Percentiles rank a stretch among this genome's conserved stretches.
Evolutionary conservation across 164 flowering plant species (phyloP).

Genomic region (Houttuynia cordata): DNA sequence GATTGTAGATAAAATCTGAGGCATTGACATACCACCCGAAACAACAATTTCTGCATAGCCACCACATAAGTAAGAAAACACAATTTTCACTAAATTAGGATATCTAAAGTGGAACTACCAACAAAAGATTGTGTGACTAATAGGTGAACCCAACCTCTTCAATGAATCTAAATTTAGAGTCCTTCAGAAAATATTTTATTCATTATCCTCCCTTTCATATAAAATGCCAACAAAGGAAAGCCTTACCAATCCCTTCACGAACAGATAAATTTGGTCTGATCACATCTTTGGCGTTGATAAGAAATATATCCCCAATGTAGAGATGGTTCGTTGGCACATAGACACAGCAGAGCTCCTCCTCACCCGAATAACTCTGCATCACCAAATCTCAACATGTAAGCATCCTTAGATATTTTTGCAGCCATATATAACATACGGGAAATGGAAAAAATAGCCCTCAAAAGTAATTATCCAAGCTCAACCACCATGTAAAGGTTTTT

Average conservation of each 20-base stretch:
- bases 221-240: too few relatives aligned
- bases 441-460: background rate
- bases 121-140: too few relatives aligned
- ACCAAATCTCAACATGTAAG: background rate
- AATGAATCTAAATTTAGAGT: too few relatives aligned
- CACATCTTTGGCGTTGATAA: constrained; percentile 54
- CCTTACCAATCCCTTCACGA: constrained; percentile 74
- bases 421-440: background rate
- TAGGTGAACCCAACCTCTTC: too few relatives aligned
- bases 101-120: too few relatives aligned
- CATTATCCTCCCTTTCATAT: too few relatives aligned
- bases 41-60: constrained; percentile 54
- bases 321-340: constrained; percentile 76
- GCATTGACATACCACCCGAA: constrained; percentile 82
- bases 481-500: background rate
- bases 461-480: background rate
- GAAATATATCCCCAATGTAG: constrained; percentile 66
- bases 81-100: too few relatives aligned
- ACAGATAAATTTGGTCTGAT: constrained; percentile 67
- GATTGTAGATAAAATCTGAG: constrained; percentile 51
- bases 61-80: background rate
- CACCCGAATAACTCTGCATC: constrained; percentile 47
- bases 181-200: too few relatives aligned
- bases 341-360: constrained; percentile 67
- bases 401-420: background rate